Percentiles rank a stretch among this genome's conserved stretches.
Evolutionary conservation across 441 rosid genomes (phyloP).

Genomic region (Erysimum cheiri): DNA sequence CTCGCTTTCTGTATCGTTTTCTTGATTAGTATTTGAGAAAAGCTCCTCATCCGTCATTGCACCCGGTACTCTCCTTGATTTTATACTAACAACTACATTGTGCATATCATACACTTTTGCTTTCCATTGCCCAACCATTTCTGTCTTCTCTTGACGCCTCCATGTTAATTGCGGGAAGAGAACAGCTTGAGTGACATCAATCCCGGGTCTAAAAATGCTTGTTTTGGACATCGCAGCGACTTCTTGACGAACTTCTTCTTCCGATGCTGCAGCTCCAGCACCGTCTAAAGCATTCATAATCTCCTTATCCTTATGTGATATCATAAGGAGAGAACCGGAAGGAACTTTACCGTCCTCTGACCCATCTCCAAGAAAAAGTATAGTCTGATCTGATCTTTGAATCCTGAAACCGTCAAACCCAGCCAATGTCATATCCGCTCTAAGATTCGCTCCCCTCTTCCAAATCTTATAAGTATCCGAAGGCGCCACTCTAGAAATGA

Average conservation of each 20-base stretch:
- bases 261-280: slow-evolving; percentile 83
- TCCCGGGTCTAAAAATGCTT: slow-evolving; percentile 94
- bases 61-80: slow-evolving; percentile 95
- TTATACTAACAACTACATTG: slow-evolving; percentile 94
- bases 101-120: slow-evolving; percentile 98
- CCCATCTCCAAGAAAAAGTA: slow-evolving; percentile 95
- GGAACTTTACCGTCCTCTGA: slow-evolving; percentile 89
- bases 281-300: slow-evolving; percentile 96
- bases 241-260: slow-evolving; percentile 91
- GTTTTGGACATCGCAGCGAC: slow-evolving; percentile 97
- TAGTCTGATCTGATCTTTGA: slow-evolving; percentile 92
- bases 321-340: slow-evolving; percentile 85
- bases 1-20: slow-evolving; percentile 74
- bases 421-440: slow-evolving; percentile 98
- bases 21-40: slow-evolving; percentile 53
- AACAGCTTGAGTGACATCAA: slow-evolving; percentile 96
- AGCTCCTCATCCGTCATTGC: slow-evolving; percentile 96
- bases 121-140: slow-evolving; percentile 89
- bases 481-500: slow-evolving; percentile 94
- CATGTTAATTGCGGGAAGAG: slow-evolving; percentile 89
- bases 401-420: slow-evolving; percentile 95
- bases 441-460: slow-evolving; percentile 93
- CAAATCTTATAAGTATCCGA: slow-evolving; percentile 98
- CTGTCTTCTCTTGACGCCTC: slow-evolving; percentile 95
- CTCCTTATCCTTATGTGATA: slow-evolving; percentile 94